Conservation (phyloP, 106 monocot species). For the Platanthera zijinensis region DNA sequence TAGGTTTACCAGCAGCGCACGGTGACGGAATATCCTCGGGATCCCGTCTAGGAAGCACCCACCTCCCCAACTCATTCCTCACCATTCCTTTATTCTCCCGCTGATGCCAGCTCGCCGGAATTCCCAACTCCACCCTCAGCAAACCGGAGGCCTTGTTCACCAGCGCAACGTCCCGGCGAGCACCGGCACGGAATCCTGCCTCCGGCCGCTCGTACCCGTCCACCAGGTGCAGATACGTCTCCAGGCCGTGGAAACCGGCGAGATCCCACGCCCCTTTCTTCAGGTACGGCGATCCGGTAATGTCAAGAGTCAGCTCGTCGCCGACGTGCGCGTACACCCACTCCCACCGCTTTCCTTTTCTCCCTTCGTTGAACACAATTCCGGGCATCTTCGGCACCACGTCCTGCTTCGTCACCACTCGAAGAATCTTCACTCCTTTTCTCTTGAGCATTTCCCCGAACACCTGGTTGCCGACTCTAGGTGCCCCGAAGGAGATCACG, state of each 20-base stretch:
- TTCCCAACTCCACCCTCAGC: slow-evolving; percentile 36
- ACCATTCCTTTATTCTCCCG: slow-evolving; percentile 38
- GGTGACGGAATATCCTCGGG: slow-evolving; percentile 48
- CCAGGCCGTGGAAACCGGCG: slow-evolving; percentile 54
- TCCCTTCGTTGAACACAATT: slow-evolving; percentile 46
- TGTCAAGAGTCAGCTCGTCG: slow-evolving; percentile 33
- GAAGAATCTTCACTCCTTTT: slow-evolving; percentile 38
- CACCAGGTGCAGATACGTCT: slow-evolving; percentile 64
- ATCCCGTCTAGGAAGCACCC: slow-evolving; percentile 29
- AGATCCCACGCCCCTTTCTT: slow-evolving; percentile 20
- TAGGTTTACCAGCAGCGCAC: background rate
- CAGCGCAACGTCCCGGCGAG: slow-evolving; percentile 51
- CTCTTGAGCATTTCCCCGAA: slow-evolving; percentile 29
- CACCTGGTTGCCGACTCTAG: slow-evolving; percentile 55
- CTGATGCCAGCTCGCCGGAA: slow-evolving; percentile 51
- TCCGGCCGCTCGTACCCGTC: slow-evolving; percentile 31
- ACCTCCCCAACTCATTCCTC: slow-evolving; percentile 33
- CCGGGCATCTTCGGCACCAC: slow-evolving; percentile 64
- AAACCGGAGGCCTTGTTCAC: slow-evolving; percentile 59
- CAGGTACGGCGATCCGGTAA: slow-evolving; percentile 40
- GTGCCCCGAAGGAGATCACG: slow-evolving; percentile 60
- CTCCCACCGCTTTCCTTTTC: slow-evolving; percentile 21
- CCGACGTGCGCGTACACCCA: slow-evolving; percentile 56
- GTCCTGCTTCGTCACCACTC: slow-evolving; percentile 50
- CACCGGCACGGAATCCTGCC: slow-evolving; percentile 23